phyloP scores from a whole-genome alignment of 768 basidiomycete genomes.

The Russula vinacea region DNA sequence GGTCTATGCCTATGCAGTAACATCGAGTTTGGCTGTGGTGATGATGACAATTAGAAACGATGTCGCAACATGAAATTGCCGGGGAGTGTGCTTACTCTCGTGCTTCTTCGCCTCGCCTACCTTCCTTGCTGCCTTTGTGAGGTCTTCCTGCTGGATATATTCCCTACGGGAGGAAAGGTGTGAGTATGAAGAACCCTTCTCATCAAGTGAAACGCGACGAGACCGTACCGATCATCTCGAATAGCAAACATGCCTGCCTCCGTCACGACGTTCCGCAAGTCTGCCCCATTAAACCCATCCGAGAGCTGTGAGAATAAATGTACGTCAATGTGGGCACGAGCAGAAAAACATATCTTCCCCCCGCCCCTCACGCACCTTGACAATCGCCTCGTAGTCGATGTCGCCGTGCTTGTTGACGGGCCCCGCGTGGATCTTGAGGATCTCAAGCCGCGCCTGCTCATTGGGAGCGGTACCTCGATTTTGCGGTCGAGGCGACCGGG shows the following conservation, averaged over 20 bases:
- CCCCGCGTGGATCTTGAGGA: conserved; percentile 93
- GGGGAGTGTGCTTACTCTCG: conserved; percentile 61
- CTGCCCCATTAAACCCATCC: conserved; percentile 94
- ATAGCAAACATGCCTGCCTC: conserved; percentile 99
- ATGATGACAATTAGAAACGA: not conserved
- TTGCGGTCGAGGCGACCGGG: conserved; percentile 96
- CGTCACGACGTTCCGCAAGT: conserved; percentile 90
- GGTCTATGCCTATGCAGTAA: conserved; percentile 20
- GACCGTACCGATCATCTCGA: conserved; percentile 78
- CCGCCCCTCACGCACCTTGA: conserved; percentile 63
- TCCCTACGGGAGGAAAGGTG: conserved; percentile 48
- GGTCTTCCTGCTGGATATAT: conserved; percentile 89
- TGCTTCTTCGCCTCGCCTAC: conserved; percentile 97
- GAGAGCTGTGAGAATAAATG: conserved; percentile 51
- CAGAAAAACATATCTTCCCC: not conserved
- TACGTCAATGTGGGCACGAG: not conserved
- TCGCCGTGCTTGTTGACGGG: conserved; percentile 94
- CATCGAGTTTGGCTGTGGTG: conserved; percentile 26
- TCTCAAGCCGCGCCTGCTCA: conserved; percentile 93
- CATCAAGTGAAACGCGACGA: conserved; percentile 1
- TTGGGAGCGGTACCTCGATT: conserved; percentile 96
- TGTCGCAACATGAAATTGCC: not conserved
- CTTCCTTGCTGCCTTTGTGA: conserved; percentile 94
- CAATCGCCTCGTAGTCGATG: conserved; percentile 97
- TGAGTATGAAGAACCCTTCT: too few relatives aligned